A percentile compares a stretch with the other conserved stretches of the same genome.
phyloP scores from a whole-genome alignment of 495 filamentous ascomycete species.

The Aspergillus nidulans region DNA sequence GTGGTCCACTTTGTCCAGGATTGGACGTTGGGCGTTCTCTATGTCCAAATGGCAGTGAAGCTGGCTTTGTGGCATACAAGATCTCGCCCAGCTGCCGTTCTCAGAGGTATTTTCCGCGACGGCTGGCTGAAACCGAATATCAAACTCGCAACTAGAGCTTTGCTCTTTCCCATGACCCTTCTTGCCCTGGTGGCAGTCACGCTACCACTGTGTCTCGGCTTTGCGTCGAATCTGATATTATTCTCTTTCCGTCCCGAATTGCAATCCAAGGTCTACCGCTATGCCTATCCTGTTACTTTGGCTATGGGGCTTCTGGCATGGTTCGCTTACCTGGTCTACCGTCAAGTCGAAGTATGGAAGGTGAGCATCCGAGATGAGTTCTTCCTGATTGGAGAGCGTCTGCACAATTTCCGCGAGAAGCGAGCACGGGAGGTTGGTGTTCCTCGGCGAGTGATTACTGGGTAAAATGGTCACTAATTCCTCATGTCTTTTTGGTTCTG shows the following conservation, averaged over 20 bases:
- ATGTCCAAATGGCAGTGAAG: slow-evolving; percentile 79
- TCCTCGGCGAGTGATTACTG: slow-evolving; percentile 36
- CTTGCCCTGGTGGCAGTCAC: slow-evolving; percentile 55
- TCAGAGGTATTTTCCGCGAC: slow-evolving; percentile 68
- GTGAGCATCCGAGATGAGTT: slow-evolving; percentile 86
- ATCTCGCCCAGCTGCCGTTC: slow-evolving; percentile 66
- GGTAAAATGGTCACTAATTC: slow-evolving; percentile 8
- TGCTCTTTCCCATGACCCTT: slow-evolving; percentile 68
- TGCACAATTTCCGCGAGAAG: slow-evolving; percentile 85
- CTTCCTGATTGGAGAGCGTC: slow-evolving; percentile 86
- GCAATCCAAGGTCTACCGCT: slow-evolving; percentile 60
- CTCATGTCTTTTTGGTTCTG: background rate
- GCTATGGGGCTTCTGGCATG: slow-evolving; percentile 41
- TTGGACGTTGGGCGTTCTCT: slow-evolving; percentile 91
- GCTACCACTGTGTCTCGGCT: slow-evolving; percentile 52
- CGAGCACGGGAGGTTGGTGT: slow-evolving; percentile 40
- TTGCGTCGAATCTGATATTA: slow-evolving; percentile 38
- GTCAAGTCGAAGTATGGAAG: slow-evolving; percentile 69
- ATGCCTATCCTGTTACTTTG: slow-evolving; percentile 62
- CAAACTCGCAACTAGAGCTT: slow-evolving; percentile 70
- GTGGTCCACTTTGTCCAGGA: slow-evolving; percentile 85
- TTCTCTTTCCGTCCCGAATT: slow-evolving; percentile 40
- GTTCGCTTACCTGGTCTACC: slow-evolving; percentile 38
- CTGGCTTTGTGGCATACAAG: slow-evolving; percentile 58
- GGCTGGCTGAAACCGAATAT: slow-evolving; percentile 82